A percentile compares a stretch with the other conserved stretches of the same genome.
Evolutionary conservation across 768 basidiomycete genomes (phyloP).

Genomic region (Leccinum fibrillosum): DNA sequence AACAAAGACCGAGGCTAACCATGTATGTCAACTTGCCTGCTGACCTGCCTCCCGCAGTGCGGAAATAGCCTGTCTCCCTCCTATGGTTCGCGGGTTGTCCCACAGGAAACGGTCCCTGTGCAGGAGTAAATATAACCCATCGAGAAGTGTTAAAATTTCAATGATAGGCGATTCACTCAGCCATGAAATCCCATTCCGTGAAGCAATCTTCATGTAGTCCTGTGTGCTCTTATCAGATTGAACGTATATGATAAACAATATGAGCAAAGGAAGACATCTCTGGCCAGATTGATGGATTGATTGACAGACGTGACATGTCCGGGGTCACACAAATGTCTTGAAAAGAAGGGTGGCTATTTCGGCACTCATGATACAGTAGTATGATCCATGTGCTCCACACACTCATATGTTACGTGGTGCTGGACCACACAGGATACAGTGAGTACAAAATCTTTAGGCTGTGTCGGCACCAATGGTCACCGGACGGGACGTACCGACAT

Average conservation of each 20-base stretch:
- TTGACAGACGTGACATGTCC: neutral
- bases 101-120: neutral
- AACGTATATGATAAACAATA: neutral
- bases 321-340: constrained; percentile 2
- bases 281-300: constrained; percentile 12
- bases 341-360: neutral
- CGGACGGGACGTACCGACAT: constrained; percentile 1
- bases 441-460: neutral
- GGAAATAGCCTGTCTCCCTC: constrained; percentile 18
- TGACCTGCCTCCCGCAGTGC: constrained; percentile 5
- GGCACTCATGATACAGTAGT: neutral
- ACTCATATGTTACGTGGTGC: neutral
- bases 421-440: neutral
- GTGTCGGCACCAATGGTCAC: neutral
- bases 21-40: constrained; percentile 3
- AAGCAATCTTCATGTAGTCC: neutral
- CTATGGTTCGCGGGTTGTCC: constrained; percentile 15
- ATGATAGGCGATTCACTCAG: constrained; percentile 14
- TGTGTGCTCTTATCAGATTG: constrained; percentile 1
- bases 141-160: constrained; percentile 7
- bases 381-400: neutral
- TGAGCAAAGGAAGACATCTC: neutral
- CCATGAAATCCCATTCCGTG: constrained; percentile 23
- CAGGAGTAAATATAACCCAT: constrained; percentile 2
- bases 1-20: constrained; percentile 11